Base-by-base conservation (phyloP, 495 filamentous ascomycete species). In the Neurospora sp. region DNA sequence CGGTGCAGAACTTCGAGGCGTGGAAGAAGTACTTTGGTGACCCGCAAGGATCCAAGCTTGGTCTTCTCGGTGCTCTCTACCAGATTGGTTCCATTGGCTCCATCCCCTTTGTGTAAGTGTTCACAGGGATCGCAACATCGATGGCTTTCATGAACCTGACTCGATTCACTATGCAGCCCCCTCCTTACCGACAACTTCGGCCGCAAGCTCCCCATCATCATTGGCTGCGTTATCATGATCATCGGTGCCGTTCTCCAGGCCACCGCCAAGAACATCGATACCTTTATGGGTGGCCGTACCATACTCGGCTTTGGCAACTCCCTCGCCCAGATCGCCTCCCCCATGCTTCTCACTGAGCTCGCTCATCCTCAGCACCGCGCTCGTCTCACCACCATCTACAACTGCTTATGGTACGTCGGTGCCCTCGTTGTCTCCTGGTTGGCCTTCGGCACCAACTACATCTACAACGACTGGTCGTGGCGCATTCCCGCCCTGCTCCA, bases 61-160 rank as follows among this genome's bases (percentile, higher is more conserved):
- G 90, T 79, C 85, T 92, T 45, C 86, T 93, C 10, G 87, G 85
- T 70, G 88, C 89, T n/a, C 85, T 91, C 76, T 90, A 91, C 85
- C 88, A 89, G 75, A 87, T 91, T 72, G 90, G 90, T 72, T 88
- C 85, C 71, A 84, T 92, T 74, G 83, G 82, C 48, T 89, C 89
- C 37, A 89, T 91, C 69, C 90, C 90, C 40, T 77, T 90, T 9
- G 89, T 91, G 87, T 89, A 82, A 80, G 86, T 78, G 18, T 65
- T 37, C 14, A 16, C 70, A 39, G 9, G n/a, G 0, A 65, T 41
- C 39, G 37, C 14, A n/a, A 20, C 2, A 8, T 20, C 3, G 18
- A 45, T 53, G 41, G 41, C 41, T 18, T 9, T 27, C n/a, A 14
- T 10, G 9, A 71, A 70, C 72, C 81, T 82, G 45, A 81, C 75